Evolutionary conservation across 306 rosid genomes (phyloP), one percentile per base, ranked within the genome.

Genomic region (Acacia confusa): DNA sequence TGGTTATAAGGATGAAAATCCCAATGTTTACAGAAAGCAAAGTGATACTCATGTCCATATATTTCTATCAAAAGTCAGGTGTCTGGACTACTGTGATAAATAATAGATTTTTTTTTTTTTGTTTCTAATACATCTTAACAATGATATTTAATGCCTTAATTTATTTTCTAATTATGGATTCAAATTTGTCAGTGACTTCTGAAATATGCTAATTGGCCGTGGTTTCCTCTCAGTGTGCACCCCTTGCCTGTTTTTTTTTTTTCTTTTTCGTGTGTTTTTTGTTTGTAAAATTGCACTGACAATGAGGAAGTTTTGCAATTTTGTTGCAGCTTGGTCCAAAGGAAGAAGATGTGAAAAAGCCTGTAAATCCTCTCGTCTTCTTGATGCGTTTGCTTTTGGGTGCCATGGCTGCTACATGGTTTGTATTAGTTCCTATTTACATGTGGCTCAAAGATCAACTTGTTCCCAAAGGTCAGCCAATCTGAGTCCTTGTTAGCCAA

Each of bases 391-490:
- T 70, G 12, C 25, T 70, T 44, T 70, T 70, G 55, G 75, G 75
- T 44, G 75, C 38, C 36, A 22, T 70, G 75, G 75, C 75, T 70
- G 53, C 75, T 44, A 44, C 75, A 70, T 70, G 75, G 75, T 70
- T 70, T 44, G 57, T 70, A 12, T 43, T 70, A 38, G 57, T 70
- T 70, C 75, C 75, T 70, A 44, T 70, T 70, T 70, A 70, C 75
- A 70, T 70, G 75, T 70, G 75, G 75, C 34, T 70, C 57, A 70
- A 70, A 44, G n/a, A 70, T 70, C 75, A 41, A 70, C 13, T 70
- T 70, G 75, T 70, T 44, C 75, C 75, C 75, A 70, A 70, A 70
- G 75, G 75, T 14, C 75, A 70, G 57, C 57, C 75, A 22, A 43
- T 70, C 55, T 70, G 57, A 70, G 57, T 13, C 57, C 48, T 43